phyloP scores from a whole-genome alignment of 192 early-diverging fungal species.

The Pilobolus umbonatus region DNA sequence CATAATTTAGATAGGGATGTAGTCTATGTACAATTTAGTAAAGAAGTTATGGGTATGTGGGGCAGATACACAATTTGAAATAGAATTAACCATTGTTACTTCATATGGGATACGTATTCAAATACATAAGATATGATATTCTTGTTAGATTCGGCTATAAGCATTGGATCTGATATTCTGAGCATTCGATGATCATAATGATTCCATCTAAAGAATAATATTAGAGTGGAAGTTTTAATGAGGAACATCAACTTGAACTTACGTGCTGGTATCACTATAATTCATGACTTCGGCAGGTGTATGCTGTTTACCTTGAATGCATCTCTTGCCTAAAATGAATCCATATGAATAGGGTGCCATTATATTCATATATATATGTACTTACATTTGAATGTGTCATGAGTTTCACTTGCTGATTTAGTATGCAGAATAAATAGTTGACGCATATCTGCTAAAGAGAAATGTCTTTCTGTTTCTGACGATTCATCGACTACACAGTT shows the following conservation, averaged over 20 bases:
- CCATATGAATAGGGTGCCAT: not conserved
- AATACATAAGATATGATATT: constrained; percentile 72
- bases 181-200: constrained; percentile 58
- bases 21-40: too few species aligned
- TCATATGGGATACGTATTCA: constrained; percentile 67
- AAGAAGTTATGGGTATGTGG: too few species aligned
- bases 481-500: constrained; percentile 96
- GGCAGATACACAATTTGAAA: too few species aligned
- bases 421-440: constrained; percentile 85
- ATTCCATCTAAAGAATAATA: constrained; percentile 55
- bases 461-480: constrained; percentile 89
- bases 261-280: constrained; percentile 71
- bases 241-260: constrained; percentile 15
- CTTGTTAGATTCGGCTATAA: constrained; percentile 56
- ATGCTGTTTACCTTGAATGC: constrained; percentile 79
- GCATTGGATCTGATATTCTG: constrained; percentile 56
- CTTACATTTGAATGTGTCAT: constrained; percentile 98
- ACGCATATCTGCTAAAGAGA: constrained; percentile 82
- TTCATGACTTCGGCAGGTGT: constrained; percentile 57
- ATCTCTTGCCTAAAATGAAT: constrained; percentile 49
- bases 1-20: too few species aligned
- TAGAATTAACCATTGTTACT: too few species aligned
- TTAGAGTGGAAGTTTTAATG: not conserved
- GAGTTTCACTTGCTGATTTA: constrained; percentile 78
- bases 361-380: constrained; percentile 21